Evolutionary conservation across 208 protist genomes (phyloP).

Genomic region (Crithidia fasciculata): DNA sequence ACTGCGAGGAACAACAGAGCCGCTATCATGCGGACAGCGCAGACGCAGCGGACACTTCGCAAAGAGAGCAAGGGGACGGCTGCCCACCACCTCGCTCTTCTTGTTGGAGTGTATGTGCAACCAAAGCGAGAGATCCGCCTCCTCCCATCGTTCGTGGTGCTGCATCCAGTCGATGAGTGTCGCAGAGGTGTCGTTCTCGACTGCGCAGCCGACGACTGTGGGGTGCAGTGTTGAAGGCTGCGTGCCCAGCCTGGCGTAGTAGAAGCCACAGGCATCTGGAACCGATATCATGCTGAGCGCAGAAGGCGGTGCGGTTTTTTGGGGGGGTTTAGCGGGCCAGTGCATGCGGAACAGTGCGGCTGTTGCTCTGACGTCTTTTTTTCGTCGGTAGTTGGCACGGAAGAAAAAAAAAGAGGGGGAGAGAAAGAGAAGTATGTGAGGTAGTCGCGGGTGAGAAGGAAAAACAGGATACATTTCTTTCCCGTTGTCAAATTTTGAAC

Average conservation of each 20-base stretch:
- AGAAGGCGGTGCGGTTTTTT: too few relatives aligned
- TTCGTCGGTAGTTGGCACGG: too few relatives aligned
- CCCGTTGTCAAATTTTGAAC: too few relatives aligned
- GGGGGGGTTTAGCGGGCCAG: too few relatives aligned
- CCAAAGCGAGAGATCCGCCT: constrained; percentile 7
- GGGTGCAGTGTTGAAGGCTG: not conserved
- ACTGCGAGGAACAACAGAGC: not conserved
- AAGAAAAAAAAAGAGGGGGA: too few relatives aligned
- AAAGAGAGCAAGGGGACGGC: not conserved
- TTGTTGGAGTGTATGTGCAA: constrained; percentile 1
- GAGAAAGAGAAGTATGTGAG: too few relatives aligned
- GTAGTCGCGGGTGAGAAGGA: too few relatives aligned
- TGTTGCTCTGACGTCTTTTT: too few relatives aligned
- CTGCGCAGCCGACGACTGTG: constrained; percentile 1
- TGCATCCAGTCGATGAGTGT: constrained; percentile 12
- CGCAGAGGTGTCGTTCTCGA: constrained; percentile 7
- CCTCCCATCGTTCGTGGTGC: not conserved
- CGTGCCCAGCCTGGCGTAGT: not conserved
- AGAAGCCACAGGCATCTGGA: constrained; percentile 11
- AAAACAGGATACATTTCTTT: too few relatives aligned
- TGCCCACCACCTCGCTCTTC: too few relatives aligned
- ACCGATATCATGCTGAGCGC: too few relatives aligned
- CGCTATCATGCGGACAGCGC: not conserved
- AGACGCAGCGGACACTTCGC: constrained; percentile 8
- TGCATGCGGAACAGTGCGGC: too few relatives aligned